Percentiles rank a stretch among this genome's conserved stretches.
Evolutionary conservation across 1,139 yeast species (phyloP).

Genomic region (Debaryomyces sp.): DNA sequence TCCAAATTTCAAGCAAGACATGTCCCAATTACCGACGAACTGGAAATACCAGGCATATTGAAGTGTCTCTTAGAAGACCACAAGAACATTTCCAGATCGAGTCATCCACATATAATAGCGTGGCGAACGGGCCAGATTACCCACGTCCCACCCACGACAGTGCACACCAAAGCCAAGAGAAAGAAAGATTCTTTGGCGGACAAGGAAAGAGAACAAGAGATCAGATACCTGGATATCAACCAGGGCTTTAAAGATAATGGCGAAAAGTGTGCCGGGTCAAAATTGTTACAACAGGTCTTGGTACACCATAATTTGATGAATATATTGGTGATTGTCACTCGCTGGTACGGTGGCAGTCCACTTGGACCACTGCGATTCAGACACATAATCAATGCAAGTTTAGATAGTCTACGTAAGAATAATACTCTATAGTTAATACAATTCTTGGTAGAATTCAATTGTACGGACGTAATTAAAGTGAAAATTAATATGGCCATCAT

Average conservation of each 20-base stretch:
- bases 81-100: slow-evolving; percentile 45
- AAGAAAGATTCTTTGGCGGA: background rate
- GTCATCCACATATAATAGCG: slow-evolving; percentile 70
- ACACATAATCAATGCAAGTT: slow-evolving; percentile 57
- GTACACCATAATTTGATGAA: slow-evolving; percentile 51
- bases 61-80: slow-evolving; percentile 34
- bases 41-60: slow-evolving; percentile 44
- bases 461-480: background rate
- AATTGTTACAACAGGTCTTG: slow-evolving; percentile 52
- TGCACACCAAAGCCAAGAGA: background rate
- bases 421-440: background rate
- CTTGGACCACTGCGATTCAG: slow-evolving; percentile 67
- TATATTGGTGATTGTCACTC: slow-evolving; percentile 60
- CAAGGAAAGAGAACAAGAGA: slow-evolving; percentile 9
- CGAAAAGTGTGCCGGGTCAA: slow-evolving; percentile 65
- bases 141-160: background rate
- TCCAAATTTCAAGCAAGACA: slow-evolving; percentile 67
- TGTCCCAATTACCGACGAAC: slow-evolving; percentile 32
- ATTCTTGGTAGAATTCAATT: background rate
- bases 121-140: slow-evolving; percentile 53
- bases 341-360: slow-evolving; percentile 78
- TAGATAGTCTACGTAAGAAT: slow-evolving; percentile 38
- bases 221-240: slow-evolving; percentile 28
- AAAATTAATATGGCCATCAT: background rate
- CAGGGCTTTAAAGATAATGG: slow-evolving; percentile 67